Evolutionary conservation across 2,329 filamentous ascomycete species (phyloP).

Genomic region (Aspergillus amoenus): DNA sequence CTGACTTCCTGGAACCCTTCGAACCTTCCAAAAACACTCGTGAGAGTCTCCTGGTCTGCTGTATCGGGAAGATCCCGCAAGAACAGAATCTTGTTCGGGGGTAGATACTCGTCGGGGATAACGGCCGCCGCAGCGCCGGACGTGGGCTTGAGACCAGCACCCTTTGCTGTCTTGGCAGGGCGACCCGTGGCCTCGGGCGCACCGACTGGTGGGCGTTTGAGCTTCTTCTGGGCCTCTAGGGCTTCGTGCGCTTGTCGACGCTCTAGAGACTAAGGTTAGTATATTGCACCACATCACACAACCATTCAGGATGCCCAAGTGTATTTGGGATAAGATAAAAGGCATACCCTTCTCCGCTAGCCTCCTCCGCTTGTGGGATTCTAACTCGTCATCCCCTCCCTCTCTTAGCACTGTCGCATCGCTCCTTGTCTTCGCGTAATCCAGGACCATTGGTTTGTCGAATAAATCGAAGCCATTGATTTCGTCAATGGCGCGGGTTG

Average conservation of each 20-base stretch:
- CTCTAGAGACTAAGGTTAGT: slow-evolving; percentile 43
- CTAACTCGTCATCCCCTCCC: slow-evolving; percentile 77
- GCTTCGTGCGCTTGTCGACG: slow-evolving; percentile 80
- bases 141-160: slow-evolving; percentile 74
- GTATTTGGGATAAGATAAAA: slow-evolving; percentile 5
- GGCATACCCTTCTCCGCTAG: slow-evolving; percentile 80
- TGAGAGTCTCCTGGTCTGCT: slow-evolving; percentile 77
- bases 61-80: slow-evolving; percentile 88
- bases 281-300: not conserved
- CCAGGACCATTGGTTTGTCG: slow-evolving; percentile 83
- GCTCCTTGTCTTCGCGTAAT: slow-evolving; percentile 77
- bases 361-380: slow-evolving; percentile 79
- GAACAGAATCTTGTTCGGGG: slow-evolving; percentile 95
- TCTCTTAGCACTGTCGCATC: slow-evolving; percentile 80
- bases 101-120: slow-evolving; percentile 95
- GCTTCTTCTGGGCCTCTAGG: slow-evolving; percentile 72
- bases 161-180: slow-evolving; percentile 68
- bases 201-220: slow-evolving; percentile 62
- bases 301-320: not conserved
- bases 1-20: slow-evolving; percentile 93
- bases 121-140: slow-evolving; percentile 66
- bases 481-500: slow-evolving; percentile 78
- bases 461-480: slow-evolving; percentile 91
- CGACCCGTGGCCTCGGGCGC: slow-evolving; percentile 49
- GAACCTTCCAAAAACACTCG: slow-evolving; percentile 80